A percentile compares a stretch with the other conserved stretches of the same genome.
Conservation (phyloP, 768 basidiomycete genomes). For the Boletellus emodensis region DNA sequence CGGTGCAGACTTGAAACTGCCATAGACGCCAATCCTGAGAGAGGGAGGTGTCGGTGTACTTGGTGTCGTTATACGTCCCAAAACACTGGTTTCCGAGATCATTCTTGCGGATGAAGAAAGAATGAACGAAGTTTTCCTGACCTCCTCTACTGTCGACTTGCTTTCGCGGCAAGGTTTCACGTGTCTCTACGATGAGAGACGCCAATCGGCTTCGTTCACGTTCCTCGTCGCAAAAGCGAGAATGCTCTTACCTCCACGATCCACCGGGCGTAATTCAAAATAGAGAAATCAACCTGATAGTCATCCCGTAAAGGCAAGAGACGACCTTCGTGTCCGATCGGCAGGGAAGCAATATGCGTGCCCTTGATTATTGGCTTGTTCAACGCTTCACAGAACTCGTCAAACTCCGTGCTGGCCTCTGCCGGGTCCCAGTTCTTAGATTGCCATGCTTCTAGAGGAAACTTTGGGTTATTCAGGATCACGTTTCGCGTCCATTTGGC, state of each 20-base stretch:
- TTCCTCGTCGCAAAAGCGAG: not conserved
- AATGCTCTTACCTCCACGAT: slow-evolving; percentile 55
- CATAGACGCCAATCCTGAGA: slow-evolving; percentile 82
- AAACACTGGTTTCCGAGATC: slow-evolving; percentile 59
- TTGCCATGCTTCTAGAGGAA: slow-evolving; percentile 75
- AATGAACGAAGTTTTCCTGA: slow-evolving; percentile 21
- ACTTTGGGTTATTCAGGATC: slow-evolving; percentile 30
- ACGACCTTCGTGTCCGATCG: slow-evolving; percentile 46
- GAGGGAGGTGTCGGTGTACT: slow-evolving; percentile 58
- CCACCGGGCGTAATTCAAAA: slow-evolving; percentile 74
- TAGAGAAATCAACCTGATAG: slow-evolving; percentile 50
- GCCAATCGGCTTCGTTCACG: not conserved
- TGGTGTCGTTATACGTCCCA: slow-evolving; percentile 68
- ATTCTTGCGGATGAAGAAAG: not conserved
- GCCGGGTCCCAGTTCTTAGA: slow-evolving; percentile 81
- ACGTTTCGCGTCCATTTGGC: slow-evolving; percentile 15
- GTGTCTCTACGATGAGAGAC: slow-evolving; percentile 37
- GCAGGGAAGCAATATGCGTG: slow-evolving; percentile 34
- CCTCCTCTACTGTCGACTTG: slow-evolving; percentile 47
- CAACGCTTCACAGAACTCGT: slow-evolving; percentile 63
- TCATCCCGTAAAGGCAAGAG: slow-evolving; percentile 46
- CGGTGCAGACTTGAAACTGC: slow-evolving; percentile 88
- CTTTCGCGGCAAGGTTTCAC: slow-evolving; percentile 54
- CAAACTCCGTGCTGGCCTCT: slow-evolving; percentile 58
- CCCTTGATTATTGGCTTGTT: slow-evolving; percentile 39